Base-by-base conservation (phyloP, 768 basidiomycete species). In the Inosperma sp. region DNA sequence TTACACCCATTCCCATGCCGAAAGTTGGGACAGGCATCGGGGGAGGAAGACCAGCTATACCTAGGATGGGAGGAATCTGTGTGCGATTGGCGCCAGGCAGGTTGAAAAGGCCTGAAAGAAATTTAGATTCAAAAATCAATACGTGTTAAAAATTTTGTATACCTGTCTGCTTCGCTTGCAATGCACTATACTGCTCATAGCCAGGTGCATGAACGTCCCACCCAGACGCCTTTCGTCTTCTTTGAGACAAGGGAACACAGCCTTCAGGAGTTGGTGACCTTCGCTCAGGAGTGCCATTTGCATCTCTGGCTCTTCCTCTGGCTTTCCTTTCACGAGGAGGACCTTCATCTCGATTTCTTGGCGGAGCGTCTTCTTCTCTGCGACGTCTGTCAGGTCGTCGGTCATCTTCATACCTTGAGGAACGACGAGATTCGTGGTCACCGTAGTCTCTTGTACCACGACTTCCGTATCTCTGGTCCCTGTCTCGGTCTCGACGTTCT, bases 91-190 rank as follows among this genome's bases (percentile, higher is more conserved):
- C 91, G 39, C 94, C 93, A 36, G 96, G 96, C 48, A 97, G 83
- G 63, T 95, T 94, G 78, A 97, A 97, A 54, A 96, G 77, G 54
- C 96, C 95, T 92, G 60, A 13, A 54, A 46, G 62, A 35, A 48
- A 21, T 23, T 51, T 23, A 16, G 19, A 31, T 27, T 41, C 14
- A 25, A 29, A 26, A 26, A 9, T 45, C 17, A 54, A 53, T 19
- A 57, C 56, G 26, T 55, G 51, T 49, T 44, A 17, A 26, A 34
- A 44, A 51, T 13, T 26, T 21, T 29, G 42, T 75, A 44, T 57
- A 92, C 95, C 96, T 35, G 94, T 97, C 72, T 93, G 88, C 69
- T 99, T 99, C n/a, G 96, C 96, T 65, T 97, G 93, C 76, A 93
- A 79, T 13, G 95, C 93, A 4, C 86, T 86, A 60, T 96, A 91